These are phyloP conservation scores for Akebia trifoliata DNA, from an alignment of 164 flowering plant species.

Conservation along the genomic window DNA sequence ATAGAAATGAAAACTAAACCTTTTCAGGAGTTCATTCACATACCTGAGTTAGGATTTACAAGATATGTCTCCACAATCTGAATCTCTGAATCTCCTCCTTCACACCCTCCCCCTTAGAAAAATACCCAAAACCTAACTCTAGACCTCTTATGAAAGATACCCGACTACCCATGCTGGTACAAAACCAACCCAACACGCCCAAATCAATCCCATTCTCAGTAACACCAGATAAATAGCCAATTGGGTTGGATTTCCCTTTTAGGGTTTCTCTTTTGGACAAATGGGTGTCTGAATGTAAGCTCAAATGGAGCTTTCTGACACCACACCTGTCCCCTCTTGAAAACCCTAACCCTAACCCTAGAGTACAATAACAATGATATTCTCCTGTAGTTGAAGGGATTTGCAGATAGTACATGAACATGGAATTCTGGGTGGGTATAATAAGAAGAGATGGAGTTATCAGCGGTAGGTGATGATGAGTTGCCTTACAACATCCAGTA, in stretches of 20 bases:
- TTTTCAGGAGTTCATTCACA: background rate
- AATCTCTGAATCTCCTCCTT: conserved; percentile 16
- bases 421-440: conserved; percentile 20
- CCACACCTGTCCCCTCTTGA: conserved; percentile 20
- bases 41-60: conserved; percentile 17
- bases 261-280: conserved; percentile 18
- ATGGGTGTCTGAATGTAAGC: conserved; percentile 43
- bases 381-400: conserved; percentile 11
- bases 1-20: background rate
- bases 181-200: conserved; percentile 12
- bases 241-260: conserved; percentile 15
- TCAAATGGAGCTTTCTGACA: conserved; percentile 29
- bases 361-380: conserved; percentile 14
- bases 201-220: conserved; percentile 19
- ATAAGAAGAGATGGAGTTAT: conserved; percentile 59
- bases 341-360: conserved; percentile 18
- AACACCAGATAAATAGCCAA: conserved; percentile 5
- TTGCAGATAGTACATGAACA: conserved; percentile 21
- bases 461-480: conserved; percentile 75
- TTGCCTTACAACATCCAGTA: conserved; percentile 44
- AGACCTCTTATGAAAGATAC: conserved; percentile 19
- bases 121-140: conserved; percentile 7
- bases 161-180: conserved; percentile 15
- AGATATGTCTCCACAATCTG: conserved; percentile 4
- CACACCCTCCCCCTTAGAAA: conserved; percentile 4